A percentile compares a stretch with the other conserved stretches of the same genome.
These are phyloP conservation scores for Dryas integrifolia DNA, from an alignment of 331 rosid genomes.

Conservation along the genomic window DNA sequence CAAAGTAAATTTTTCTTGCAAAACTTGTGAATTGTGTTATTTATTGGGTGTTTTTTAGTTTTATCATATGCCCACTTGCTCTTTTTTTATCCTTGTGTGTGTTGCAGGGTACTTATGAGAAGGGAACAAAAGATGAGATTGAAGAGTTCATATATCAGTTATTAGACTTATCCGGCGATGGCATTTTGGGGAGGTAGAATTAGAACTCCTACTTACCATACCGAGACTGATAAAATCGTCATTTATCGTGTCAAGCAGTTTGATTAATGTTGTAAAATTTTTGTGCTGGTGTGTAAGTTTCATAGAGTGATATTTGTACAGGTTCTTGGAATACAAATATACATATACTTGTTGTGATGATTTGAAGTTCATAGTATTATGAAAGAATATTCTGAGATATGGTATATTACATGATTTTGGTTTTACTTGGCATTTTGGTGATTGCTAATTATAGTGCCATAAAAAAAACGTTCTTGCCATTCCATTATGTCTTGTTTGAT, in stretches of 20 bases:
- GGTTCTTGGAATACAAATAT: neutral
- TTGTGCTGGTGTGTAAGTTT: neutral
- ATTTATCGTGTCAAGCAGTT: neutral
- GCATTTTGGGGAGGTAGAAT: slow-evolving; percentile 57
- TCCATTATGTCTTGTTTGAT: slow-evolving; percentile 22
- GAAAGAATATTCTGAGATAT: neutral
- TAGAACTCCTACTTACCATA: neutral
- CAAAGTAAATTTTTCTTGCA: slow-evolving; percentile 48
- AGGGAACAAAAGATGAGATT: slow-evolving; percentile 84
- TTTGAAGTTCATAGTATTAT: neutral
- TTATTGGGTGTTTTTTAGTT: neutral
- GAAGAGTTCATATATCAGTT: slow-evolving; percentile 74
- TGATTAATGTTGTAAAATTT: neutral
- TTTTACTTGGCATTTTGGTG: neutral
- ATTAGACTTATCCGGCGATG: slow-evolving; percentile 61
- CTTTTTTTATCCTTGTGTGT: slow-evolving; percentile 21
- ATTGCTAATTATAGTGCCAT: neutral
- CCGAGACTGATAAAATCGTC: neutral
- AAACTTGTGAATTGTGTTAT: neutral
- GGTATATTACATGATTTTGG: neutral
- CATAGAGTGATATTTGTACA: neutral
- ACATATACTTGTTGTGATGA: neutral
- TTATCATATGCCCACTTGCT: neutral
- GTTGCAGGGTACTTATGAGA: slow-evolving; percentile 81
- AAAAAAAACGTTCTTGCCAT: neutral